Evolutionary conservation across 306 rosid genomes (phyloP), one percentile per base, ranked within the genome.

Genomic region (Fragaria nilgerrensis): DNA sequence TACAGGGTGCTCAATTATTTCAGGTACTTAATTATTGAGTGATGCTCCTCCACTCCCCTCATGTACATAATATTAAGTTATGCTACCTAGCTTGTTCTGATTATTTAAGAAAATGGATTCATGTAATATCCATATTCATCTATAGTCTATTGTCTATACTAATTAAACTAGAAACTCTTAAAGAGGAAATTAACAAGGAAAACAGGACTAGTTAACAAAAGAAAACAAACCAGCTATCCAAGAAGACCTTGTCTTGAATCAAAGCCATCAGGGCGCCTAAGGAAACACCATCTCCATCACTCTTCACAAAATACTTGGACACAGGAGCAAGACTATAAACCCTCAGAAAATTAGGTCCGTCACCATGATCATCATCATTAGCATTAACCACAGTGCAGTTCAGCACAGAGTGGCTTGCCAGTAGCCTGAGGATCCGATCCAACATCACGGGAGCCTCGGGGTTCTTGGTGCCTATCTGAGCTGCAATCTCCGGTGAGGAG

Each of bases 401-500:
- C 15, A 91, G 70, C 39, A 91, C 59, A 20, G 86, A 84, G 81
- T 91, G 84, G 59, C 78, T 63, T 0, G 84, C 84, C 37, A 91
- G 68, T 0, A 91, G 89, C 77, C 85, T 55, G 1, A 89, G 85
- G 2, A 91, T 71, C 9, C 93, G 85, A 15, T 91, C 91, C 1
- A 91, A 9, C 93, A 90, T 84, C 11, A 73, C 3, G 2, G 87
- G 72, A 5, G 87, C 88, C 2, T 82, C 80, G 0, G 88, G 74
- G 74, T 91, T 91, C 17, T 13, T 48, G 61, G 85, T 36, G 3
- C 77, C 17, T 70, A 87, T 34, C n/a, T 82, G 37, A 0, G 78
- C 32, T 5, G 82, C 89, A 23, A 90, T 85, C 44, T 84, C 85
- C 0, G 50, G 3, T 0, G 86, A 39, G 1, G 89, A 87, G 68